Conservation (phyloP, 192 early-diverging fungal species). For the Podila epicladia region DNA sequence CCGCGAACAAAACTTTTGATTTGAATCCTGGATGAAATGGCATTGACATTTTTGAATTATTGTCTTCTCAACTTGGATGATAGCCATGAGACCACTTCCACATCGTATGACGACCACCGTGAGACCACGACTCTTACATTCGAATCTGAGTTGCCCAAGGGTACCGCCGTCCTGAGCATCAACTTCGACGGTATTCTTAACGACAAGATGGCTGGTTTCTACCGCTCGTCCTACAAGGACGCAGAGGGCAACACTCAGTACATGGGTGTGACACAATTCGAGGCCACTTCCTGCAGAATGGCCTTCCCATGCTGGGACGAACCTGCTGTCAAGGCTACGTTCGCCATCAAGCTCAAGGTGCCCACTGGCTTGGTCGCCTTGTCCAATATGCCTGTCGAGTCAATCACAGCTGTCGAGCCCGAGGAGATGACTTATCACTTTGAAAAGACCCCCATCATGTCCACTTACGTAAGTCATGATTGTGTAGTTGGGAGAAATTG, state of each 20-base stretch:
- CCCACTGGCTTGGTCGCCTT: conserved; percentile 78
- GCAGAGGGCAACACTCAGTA: conserved; percentile 54
- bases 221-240: conserved; percentile 77
- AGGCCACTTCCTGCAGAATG: conserved; percentile 89
- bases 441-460: conserved; percentile 92
- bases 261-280: conserved; percentile 95
- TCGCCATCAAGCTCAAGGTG: conserved; percentile 88
- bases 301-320: conserved; percentile 98
- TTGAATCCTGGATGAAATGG: too few relatives aligned
- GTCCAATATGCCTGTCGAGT: conserved; percentile 89
- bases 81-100: conserved; percentile 52
- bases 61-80: too few relatives aligned
- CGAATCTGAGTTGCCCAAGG: conserved; percentile 57
- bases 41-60: background rate
- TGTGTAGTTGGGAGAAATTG: background rate
- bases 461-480: conserved; percentile 76
- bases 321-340: conserved; percentile 94
- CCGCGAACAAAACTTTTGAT: background rate
- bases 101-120: conserved; percentile 55
- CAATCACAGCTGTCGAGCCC: conserved; percentile 64
- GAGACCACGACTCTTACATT: conserved; percentile 68
- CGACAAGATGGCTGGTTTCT: conserved; percentile 96
- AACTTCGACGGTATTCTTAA: conserved; percentile 74
- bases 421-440: conserved; percentile 85
- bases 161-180: conserved; percentile 61